phyloP scores from a whole-genome alignment of 1,284 basidiomycete genomes.

The Nidula niveotomentosa region DNA sequence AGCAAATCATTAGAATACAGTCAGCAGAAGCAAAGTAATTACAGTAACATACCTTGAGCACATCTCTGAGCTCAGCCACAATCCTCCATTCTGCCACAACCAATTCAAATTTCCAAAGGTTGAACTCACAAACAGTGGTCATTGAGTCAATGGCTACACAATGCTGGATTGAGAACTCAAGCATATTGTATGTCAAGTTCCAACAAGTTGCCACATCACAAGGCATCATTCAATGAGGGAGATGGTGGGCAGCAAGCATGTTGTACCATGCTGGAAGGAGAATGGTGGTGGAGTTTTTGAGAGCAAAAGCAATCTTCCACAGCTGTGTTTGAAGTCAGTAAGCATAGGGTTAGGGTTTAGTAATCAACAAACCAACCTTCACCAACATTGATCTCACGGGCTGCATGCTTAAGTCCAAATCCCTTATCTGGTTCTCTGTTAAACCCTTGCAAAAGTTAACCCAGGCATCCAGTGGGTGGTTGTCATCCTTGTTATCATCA shows the following conservation, averaged over 20 bases:
- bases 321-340: too few relatives aligned
- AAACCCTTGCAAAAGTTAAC: too few relatives aligned
- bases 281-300: conserved; percentile 10
- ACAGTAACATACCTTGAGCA: background rate
- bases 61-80: background rate
- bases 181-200: conserved; percentile 1
- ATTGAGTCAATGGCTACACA: background rate
- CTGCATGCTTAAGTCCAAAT: too few relatives aligned
- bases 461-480: too few relatives aligned
- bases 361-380: too few relatives aligned
- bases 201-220: conserved; percentile 2
- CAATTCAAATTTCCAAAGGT: background rate
- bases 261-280: conserved; percentile 7
- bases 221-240: conserved; percentile 7
- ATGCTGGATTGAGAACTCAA: background rate
- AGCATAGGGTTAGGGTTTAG: too few relatives aligned
- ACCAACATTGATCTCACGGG: too few relatives aligned
- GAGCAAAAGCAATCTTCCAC: conserved; percentile 4
- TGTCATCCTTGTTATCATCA: too few relatives aligned
- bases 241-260: too few relatives aligned
- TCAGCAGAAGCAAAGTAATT: conserved; percentile 5
- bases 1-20: too few relatives aligned
- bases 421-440: too few relatives aligned
- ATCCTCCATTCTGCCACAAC: background rate
- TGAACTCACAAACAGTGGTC: background rate